A percentile compares a stretch with the other conserved stretches of the same genome.
Evolutionary conservation across 2,329 filamentous ascomycete species (phyloP).

Genomic region (Peltaster fructicola): DNA sequence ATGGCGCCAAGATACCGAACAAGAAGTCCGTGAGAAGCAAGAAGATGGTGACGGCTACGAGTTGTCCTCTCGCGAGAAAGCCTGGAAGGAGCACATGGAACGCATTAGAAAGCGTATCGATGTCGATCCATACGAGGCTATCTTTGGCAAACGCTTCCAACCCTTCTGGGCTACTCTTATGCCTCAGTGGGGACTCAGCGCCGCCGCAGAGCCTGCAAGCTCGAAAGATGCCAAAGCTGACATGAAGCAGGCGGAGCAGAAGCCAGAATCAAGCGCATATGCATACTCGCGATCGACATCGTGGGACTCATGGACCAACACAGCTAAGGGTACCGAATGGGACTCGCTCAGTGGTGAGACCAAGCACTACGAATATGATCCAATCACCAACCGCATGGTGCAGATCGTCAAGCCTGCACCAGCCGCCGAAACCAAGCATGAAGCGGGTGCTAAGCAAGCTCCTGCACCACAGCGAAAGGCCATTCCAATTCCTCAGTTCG

Average conservation of each 20-base stretch:
- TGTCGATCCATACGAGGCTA: constrained; percentile 24
- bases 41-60: constrained; percentile 9
- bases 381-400: constrained; percentile 21
- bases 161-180: constrained; percentile 18
- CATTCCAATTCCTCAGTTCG: constrained; percentile 1
- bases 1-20: constrained; percentile 5
- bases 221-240: background rate
- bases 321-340: constrained; percentile 15
- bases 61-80: constrained; percentile 12
- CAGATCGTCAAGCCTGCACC: constrained; percentile 4
- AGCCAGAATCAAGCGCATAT: constrained; percentile 8
- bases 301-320: constrained; percentile 17
- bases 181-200: constrained; percentile 12
- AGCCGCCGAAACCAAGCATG: constrained; percentile 1
- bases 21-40: constrained; percentile 4
- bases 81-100: constrained; percentile 19
- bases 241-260: constrained; percentile 1
- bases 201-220: background rate
- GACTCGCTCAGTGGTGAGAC: constrained; percentile 15
- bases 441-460: background rate
- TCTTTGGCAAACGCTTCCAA: constrained; percentile 24
- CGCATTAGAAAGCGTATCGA: constrained; percentile 18
- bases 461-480: too few species aligned
- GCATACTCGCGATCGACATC: constrained; percentile 13
- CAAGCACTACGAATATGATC: constrained; percentile 20